These are phyloP conservation scores for Termitomyces sp. DNA, from an alignment of 768 basidiomycete species.

Conservation along the genomic window DNA sequence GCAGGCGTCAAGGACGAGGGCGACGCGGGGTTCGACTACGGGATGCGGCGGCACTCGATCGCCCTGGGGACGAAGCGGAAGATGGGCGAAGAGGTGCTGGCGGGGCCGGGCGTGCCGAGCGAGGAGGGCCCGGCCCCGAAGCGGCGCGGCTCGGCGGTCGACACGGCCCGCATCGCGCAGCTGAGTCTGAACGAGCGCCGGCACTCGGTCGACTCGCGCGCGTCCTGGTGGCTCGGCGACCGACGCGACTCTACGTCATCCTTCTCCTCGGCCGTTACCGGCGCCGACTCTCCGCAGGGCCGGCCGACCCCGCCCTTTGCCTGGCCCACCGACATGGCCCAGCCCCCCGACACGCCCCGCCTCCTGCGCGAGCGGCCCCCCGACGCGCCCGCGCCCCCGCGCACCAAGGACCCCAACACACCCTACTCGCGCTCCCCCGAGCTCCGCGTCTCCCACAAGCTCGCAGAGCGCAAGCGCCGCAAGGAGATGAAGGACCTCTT, in stretches of 20 bases:
- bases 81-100: conserved; percentile 63
- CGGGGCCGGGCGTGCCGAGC: conserved; percentile 64
- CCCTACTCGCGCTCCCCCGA: conserved; percentile 97
- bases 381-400: conserved; percentile 29
- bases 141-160: conserved; percentile 79
- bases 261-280: conserved; percentile 53
- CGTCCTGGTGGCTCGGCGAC: conserved; percentile 53
- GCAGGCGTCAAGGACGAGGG: conserved; percentile 25
- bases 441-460: conserved; percentile 90
- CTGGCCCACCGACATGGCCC: conserved; percentile 47
- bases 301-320: conserved; percentile 66
- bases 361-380: no score
- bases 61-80: conserved; percentile 77
- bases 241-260: conserved; percentile 73
- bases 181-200: conserved; percentile 75
- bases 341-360: conserved; percentile 34
- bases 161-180: conserved; percentile 70
- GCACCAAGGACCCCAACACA: conserved; percentile 51
- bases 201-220: conserved; percentile 59
- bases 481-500: conserved; percentile 99
- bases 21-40: conserved; percentile 53
- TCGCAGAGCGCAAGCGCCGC: conserved; percentile 93
- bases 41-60: conserved; percentile 69
- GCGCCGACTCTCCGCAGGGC: conserved; percentile 57
- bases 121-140: conserved; percentile 72